Conservation (phyloP, 2,329 filamentous ascomycete species). For the Grosmannia huntii region DNA sequence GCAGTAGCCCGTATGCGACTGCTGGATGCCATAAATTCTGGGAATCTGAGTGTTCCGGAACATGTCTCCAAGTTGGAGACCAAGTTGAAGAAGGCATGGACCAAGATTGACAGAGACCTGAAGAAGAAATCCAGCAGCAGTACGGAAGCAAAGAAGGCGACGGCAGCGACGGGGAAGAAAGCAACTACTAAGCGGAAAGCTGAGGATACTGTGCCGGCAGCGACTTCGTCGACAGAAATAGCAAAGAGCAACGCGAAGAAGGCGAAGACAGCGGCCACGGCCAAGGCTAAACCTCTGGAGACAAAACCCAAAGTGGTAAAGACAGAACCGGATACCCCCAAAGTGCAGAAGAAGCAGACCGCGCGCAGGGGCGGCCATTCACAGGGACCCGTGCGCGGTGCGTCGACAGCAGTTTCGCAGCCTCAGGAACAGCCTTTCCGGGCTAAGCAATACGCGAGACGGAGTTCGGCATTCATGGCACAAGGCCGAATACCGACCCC, state of each 20-base stretch:
- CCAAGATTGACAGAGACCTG: slow-evolving; percentile 1
- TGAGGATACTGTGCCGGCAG: not conserved
- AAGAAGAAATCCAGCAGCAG: not conserved
- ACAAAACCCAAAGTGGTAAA: not conserved
- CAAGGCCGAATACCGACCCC: not conserved
- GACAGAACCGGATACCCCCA: not conserved
- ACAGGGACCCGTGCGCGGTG: not conserved
- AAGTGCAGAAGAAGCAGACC: not conserved
- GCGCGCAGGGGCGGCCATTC: slow-evolving; percentile 1
- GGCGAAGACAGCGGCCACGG: not conserved
- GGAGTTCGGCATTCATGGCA: slow-evolving; percentile 1
- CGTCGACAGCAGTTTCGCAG: not conserved
- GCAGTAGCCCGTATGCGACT: slow-evolving; percentile 45
- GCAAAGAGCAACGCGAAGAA: slow-evolving; percentile 1
- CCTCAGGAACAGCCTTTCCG: not conserved
- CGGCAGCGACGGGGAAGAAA: not conserved
- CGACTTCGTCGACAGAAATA: not conserved
- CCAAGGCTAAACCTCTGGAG: not conserved
- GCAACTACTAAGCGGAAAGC: slow-evolving; percentile 1
- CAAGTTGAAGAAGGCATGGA: slow-evolving; percentile 45
- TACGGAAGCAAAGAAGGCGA: not conserved
- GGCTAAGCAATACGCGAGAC: slow-evolving; percentile 2
- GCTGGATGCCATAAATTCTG: slow-evolving; percentile 39
- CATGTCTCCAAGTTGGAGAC: slow-evolving; percentile 35
- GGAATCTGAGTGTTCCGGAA: slow-evolving; percentile 33